Base-by-base conservation (phyloP, 805 yeast genomes). In the Wickerhamomyces bovis region DNA sequence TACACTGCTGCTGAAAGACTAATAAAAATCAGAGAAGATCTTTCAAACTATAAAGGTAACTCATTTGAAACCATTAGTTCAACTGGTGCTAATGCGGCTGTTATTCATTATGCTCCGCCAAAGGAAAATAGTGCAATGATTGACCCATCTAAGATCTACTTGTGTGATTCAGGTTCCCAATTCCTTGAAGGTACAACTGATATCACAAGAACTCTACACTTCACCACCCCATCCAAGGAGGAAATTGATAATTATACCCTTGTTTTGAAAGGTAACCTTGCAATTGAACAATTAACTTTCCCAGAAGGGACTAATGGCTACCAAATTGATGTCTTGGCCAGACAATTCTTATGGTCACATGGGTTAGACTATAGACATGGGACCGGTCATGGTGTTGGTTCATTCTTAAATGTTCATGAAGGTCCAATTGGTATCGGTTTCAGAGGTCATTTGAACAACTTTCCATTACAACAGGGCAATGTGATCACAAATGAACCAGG, bases 381-480 rank as follows among this genome's bases (percentile, higher is more conserved):
- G 10, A 89, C 98, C 0, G 97, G 98, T 2, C 99, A 94, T 65
- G 99, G 99, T 5, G 85, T 94, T n/a, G 98, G 97, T 2, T 76
- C 90, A 19, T 92, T 76, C 62, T 78, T 95, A 41, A 84, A 85
- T 63, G 98, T 94, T 16, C 99, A 94, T 63, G 97, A 95, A 60
- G 94, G 95, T 0, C 98, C 98, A 1, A 76, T 92, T 46, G 95
- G 90, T 15, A 80, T 94, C 49, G 87, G 85, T 48, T 70, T 64
- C 60, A 71, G 73, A 57, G 66, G 70, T 22, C 68, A 74, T 15
- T 67, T 77, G 22, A 67, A 71, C 30, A 70, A 76, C 10, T 76
- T 74, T 39, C 80, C 89, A 6, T 63, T 77, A 42, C 66, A 72
- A 45, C 71, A 71, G 13, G 97, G 97, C 6, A 87, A 83, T 55